phyloP scores from a whole-genome alignment of 164 flowering plant species.

The Cinnamomum chago region DNA sequence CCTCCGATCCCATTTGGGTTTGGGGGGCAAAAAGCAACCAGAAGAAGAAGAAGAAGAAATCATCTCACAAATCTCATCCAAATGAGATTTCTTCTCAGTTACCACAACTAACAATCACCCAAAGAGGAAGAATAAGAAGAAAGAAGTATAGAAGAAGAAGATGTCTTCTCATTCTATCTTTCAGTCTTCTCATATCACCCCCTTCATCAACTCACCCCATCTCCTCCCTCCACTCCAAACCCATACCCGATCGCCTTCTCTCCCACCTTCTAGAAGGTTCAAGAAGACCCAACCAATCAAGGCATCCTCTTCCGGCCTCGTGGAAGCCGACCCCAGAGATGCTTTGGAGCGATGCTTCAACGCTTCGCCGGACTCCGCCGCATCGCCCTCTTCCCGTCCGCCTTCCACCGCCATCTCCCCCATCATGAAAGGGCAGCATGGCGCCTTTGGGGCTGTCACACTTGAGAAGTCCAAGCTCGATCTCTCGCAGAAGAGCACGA shows the following conservation, averaged over 20 bases:
- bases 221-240: background rate
- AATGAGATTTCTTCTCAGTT: too few relatives aligned
- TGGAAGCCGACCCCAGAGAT: slow-evolving; percentile 42
- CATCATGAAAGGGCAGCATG: slow-evolving; percentile 59
- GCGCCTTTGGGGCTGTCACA: slow-evolving; percentile 70
- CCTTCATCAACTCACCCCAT: slow-evolving; percentile 1
- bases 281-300: slow-evolving; percentile 16
- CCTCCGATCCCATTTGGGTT: too few relatives aligned
- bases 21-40: too few relatives aligned
- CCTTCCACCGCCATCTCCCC: slow-evolving; percentile 22
- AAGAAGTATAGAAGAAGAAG: background rate
- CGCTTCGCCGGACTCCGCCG: slow-evolving; percentile 18
- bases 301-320: slow-evolving; percentile 26
- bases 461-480: slow-evolving; percentile 87
- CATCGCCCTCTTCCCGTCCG: slow-evolving; percentile 20
- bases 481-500: slow-evolving; percentile 44
- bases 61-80: too few relatives aligned
- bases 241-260: background rate
- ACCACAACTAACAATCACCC: too few relatives aligned
- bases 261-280: slow-evolving; percentile 5
- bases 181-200: slow-evolving; percentile 12
- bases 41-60: too few relatives aligned
- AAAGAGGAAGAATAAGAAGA: background rate
- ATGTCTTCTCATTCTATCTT: slow-evolving; percentile 11
- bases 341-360: slow-evolving; percentile 58